Percentiles rank a stretch among this genome's conserved stretches.
These are phyloP conservation scores for Coniosporium apollinis DNA, from an alignment of 495 filamentous ascomycete species.

Conservation along the genomic window DNA sequence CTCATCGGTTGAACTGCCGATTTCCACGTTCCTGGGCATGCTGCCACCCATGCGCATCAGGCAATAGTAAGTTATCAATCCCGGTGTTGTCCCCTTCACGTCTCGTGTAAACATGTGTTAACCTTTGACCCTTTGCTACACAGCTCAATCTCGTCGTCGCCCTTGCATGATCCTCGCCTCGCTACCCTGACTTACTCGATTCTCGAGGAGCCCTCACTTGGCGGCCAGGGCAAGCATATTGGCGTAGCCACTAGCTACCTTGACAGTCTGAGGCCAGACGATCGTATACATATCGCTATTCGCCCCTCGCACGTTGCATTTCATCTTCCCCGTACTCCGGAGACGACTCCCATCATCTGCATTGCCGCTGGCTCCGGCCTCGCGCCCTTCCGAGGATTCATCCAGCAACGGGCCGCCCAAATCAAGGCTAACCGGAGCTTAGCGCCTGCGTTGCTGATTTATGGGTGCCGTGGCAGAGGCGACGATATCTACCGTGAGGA, in stretches of 20 bases:
- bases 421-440: constrained; percentile 7
- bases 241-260: constrained; percentile 18
- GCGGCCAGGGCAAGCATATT: constrained; percentile 23
- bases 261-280: constrained; percentile 34
- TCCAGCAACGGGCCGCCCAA: constrained; percentile 18
- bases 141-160: constrained; percentile 66
- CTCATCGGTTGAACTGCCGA: constrained; percentile 35
- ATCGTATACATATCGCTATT: constrained; percentile 44
- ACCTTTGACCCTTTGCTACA: no score
- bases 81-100: no score
- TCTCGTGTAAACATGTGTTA: no score
- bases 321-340: constrained; percentile 43
- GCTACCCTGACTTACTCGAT: constrained; percentile 53
- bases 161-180: constrained; percentile 36
- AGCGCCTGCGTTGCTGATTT: constrained; percentile 19
- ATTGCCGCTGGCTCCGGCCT: constrained; percentile 17
- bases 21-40: constrained; percentile 48
- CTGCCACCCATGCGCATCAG: constrained; percentile 59
- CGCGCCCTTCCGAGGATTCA: constrained; percentile 21
- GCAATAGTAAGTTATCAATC: no score
- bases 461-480: constrained; percentile 12
- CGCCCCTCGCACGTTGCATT: constrained; percentile 41
- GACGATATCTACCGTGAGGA: constrained; percentile 14
- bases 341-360: constrained; percentile 40
- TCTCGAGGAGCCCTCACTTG: constrained; percentile 38